Evolutionary conservation across 257 asterid genomes (phyloP).

Genomic region (Haberlea rhodopensis): DNA sequence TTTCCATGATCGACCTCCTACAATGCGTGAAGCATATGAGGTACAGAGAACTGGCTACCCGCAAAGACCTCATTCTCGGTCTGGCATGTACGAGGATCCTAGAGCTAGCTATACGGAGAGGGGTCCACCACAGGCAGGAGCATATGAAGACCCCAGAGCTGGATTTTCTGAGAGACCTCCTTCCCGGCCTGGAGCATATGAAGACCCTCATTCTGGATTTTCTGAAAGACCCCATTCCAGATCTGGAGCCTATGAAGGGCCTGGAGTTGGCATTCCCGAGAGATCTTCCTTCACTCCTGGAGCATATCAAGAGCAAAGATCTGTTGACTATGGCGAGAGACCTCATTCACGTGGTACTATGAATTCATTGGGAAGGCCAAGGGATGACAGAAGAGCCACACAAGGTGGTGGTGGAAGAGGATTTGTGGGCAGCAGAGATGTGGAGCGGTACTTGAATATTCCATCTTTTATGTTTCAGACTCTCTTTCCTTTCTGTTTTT

Average conservation of each 20-base stretch:
- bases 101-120: constrained; percentile 35
- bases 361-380: constrained; percentile 57
- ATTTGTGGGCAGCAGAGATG: constrained; percentile 64
- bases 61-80: constrained; percentile 35
- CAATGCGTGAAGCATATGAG: constrained; percentile 42
- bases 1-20: constrained; percentile 44
- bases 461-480: constrained; percentile 8
- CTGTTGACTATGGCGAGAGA: constrained; percentile 64
- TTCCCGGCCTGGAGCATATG: constrained; percentile 44
- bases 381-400: constrained; percentile 63
- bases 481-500: neutral
- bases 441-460: constrained; percentile 56
- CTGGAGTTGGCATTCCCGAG: constrained; percentile 49
- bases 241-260: constrained; percentile 59
- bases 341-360: constrained; percentile 79
- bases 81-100: constrained; percentile 39
- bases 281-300: constrained; percentile 34
- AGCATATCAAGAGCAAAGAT: constrained; percentile 55
- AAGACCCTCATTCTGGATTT: constrained; percentile 40
- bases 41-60: constrained; percentile 47
- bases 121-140: constrained; percentile 35
- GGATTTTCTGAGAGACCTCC: constrained; percentile 45
- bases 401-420: constrained; percentile 89
- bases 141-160: constrained; percentile 37
- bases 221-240: constrained; percentile 59